These are phyloP conservation scores for Eutrema yunnanense DNA, from an alignment of 345 rosid species.

Conservation along the genomic window DNA sequence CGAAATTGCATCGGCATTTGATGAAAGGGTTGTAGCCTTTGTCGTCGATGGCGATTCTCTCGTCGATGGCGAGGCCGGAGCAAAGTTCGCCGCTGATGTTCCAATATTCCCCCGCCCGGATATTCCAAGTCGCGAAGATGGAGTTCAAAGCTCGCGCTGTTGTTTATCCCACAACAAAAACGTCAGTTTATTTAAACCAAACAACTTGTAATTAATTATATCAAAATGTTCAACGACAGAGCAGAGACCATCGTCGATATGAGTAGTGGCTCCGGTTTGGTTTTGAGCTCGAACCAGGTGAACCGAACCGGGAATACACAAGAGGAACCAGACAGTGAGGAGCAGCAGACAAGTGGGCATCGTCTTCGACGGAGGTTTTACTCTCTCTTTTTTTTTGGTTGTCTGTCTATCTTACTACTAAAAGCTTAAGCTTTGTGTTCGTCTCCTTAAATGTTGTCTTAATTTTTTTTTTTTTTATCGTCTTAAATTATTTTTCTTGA, in stretches of 20 bases:
- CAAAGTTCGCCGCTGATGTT: slow-evolving; percentile 50
- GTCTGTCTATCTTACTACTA: background rate
- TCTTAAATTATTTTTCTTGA: background rate
- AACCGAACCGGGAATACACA: background rate
- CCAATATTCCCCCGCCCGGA: slow-evolving; percentile 17
- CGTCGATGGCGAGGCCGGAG: slow-evolving; percentile 38
- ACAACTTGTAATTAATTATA: background rate
- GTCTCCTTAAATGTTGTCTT: background rate
- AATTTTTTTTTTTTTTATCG: background rate
- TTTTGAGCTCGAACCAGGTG: slow-evolving; percentile 20
- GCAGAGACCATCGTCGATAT: slow-evolving; percentile 13
- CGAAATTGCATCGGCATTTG: slow-evolving; percentile 44
- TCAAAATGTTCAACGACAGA: background rate
- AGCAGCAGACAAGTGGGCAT: background rate
- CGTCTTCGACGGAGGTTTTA: background rate
- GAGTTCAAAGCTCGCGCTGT: slow-evolving; percentile 17
- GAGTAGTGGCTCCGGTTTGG: slow-evolving; percentile 10
- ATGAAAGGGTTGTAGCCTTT: slow-evolving; percentile 35
- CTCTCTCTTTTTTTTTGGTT: background rate
- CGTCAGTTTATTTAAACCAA: background rate
- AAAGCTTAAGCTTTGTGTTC: background rate
- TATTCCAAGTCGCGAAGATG: slow-evolving; percentile 24
- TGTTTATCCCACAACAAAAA: background rate
- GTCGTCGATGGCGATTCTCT: background rate
- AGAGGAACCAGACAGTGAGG: slow-evolving; percentile 9